A percentile compares a stretch with the other conserved stretches of the same genome.
These are phyloP conservation scores for Flaveria linearis DNA, from an alignment of 129 eudicot genomes.

Conservation along the genomic window DNA sequence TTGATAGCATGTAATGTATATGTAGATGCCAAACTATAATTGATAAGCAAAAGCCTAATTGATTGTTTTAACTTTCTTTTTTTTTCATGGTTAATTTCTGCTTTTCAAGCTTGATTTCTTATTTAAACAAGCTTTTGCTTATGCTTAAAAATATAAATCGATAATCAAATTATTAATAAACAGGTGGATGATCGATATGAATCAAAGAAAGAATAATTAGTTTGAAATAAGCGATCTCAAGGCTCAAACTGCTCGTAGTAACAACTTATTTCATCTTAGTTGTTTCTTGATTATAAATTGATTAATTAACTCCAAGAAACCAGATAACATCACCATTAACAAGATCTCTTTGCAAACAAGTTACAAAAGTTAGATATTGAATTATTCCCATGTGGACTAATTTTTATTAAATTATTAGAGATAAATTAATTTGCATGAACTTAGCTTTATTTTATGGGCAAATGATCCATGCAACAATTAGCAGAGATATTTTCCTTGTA, in stretches of 20 bases:
- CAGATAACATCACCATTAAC: background rate
- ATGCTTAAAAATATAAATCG: background rate
- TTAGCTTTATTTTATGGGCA: background rate
- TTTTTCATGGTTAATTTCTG: conserved; percentile 26
- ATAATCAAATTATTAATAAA: background rate
- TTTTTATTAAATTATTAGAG: background rate
- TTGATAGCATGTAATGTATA: conserved; percentile 24
- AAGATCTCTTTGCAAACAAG: conserved; percentile 29
- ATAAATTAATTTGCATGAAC: background rate
- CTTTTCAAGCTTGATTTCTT: conserved; percentile 17
- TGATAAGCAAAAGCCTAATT: conserved; percentile 5
- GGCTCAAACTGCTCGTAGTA: background rate
- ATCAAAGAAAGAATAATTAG: background rate
- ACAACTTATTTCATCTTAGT: background rate
- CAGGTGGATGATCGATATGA: background rate
- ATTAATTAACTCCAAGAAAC: background rate
- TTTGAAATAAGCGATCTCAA: background rate
- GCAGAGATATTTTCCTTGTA: too few relatives aligned
- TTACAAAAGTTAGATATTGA: conserved; percentile 4
- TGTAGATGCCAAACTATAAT: conserved; percentile 25
- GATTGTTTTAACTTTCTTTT: conserved; percentile 20
- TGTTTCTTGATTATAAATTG: conserved; percentile 7
- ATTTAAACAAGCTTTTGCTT: background rate
- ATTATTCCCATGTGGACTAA: background rate
- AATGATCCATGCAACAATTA: too few relatives aligned